phyloP scores from a whole-genome alignment of 805 yeast species.

The Ogataea siamensis region DNA sequence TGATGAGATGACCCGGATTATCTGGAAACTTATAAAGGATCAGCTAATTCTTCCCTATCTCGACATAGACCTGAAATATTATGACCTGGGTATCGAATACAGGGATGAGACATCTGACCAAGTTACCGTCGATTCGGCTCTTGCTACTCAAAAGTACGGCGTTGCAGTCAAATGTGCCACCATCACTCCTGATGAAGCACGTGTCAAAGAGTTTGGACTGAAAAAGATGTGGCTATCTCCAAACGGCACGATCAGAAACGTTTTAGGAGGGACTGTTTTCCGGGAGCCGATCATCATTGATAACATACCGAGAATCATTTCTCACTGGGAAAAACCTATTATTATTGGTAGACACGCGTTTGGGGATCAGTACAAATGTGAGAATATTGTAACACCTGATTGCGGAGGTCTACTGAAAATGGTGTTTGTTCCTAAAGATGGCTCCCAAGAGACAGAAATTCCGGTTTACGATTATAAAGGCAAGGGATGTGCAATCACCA shows the following conservation, averaged over 20 bases:
- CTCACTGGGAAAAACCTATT: conserved; percentile 93
- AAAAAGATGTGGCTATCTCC: conserved; percentile 98
- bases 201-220: conserved; percentile 85
- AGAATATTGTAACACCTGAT: conserved; percentile 73
- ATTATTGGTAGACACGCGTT: conserved; percentile 96
- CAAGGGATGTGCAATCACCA: conserved; percentile 82
- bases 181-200: conserved; percentile 96
- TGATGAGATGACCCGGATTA: conserved; percentile 95
- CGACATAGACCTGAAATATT: conserved; percentile 85
- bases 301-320: conserved; percentile 84
- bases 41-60: conserved; percentile 81
- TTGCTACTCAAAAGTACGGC: conserved; percentile 82
- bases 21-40: conserved; percentile 89
- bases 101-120: conserved; percentile 86
- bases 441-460: conserved; percentile 50
- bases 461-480: conserved; percentile 68
- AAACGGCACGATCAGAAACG: conserved; percentile 94
- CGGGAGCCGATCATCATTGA: conserved; percentile 90
- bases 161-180: conserved; percentile 98
- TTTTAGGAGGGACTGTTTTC: conserved; percentile 94
- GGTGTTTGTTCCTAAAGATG: conserved; percentile 69
- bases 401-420: conserved; percentile 77
- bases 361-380: conserved; percentile 96
- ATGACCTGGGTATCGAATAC: conserved; percentile 82
- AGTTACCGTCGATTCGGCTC: conserved; percentile 86